phyloP scores from a whole-genome alignment of 352 stramenopile species.

The Ophiocytium majus region DNA sequence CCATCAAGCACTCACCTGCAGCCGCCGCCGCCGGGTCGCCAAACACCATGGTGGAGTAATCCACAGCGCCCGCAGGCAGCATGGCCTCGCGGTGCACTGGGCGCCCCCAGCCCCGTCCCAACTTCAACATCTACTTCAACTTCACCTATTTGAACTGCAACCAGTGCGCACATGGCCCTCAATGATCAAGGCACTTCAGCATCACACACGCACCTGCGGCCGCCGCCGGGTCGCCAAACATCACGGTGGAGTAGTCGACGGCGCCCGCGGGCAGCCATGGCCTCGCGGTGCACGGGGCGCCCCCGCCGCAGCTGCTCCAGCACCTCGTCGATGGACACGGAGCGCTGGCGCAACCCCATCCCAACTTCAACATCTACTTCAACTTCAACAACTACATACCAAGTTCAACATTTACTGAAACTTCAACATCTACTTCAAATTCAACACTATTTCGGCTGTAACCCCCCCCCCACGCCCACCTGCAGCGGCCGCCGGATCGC shows the following conservation, averaged over 20 bases:
- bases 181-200: no score
- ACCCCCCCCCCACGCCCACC: no score
- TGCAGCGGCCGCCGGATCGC: not conserved
- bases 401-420: no score
- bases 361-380: no score
- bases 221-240: not conserved
- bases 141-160: no score
- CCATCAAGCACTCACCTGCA: not conserved
- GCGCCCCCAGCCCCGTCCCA: conserved; percentile 75
- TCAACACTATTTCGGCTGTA: no score
- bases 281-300: conserved; percentile 74
- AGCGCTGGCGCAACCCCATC: conserved; percentile 81
- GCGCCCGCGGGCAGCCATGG: conserved; percentile 13
- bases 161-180: no score
- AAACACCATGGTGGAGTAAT: conserved; percentile 11
- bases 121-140: no score
- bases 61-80: not conserved
- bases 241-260: not conserved
- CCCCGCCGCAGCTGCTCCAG: conserved; percentile 79
- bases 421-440: no score
- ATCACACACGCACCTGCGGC: not conserved
- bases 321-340: conserved; percentile 84
- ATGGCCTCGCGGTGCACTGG: conserved; percentile 72
- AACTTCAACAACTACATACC: no score
- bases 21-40: not conserved